Conservation (phyloP, 768 basidiomycete species). For the Pisolithus albus region DNA sequence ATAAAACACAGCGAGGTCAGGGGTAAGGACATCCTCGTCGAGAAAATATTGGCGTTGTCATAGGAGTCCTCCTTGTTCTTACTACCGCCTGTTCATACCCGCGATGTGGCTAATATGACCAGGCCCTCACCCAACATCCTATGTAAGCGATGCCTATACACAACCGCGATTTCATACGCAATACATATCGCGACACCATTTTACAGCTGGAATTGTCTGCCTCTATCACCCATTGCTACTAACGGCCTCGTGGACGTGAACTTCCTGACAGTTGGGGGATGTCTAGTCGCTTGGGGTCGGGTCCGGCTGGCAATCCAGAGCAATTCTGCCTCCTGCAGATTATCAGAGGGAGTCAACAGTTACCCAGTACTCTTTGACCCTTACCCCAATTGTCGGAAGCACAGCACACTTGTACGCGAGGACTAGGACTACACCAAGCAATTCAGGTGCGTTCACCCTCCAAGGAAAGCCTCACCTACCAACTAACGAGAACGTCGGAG, state of each 20-base stretch:
- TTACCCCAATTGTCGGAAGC: slow-evolving; percentile 4
- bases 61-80: not conserved
- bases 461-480: not conserved
- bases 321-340: slow-evolving; percentile 1
- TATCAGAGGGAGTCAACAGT: not conserved
- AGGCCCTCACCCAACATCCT: not conserved
- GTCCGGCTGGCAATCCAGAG: slow-evolving; percentile 1
- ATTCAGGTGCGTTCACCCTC: not conserved
- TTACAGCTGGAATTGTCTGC: too few relatives aligned
- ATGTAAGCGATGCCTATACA: not conserved
- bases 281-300: not conserved
- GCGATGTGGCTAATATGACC: not conserved
- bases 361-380: not conserved
- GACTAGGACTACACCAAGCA: not conserved
- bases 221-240: not conserved
- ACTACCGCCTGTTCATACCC: not conserved
- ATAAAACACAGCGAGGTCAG: slow-evolving; percentile 54
- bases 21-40: slow-evolving; percentile 65
- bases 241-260: not conserved
- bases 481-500: not conserved
- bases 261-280: not conserved
- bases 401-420: slow-evolving; percentile 4
- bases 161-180: not conserved
- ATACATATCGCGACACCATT: too few relatives aligned
- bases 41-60: slow-evolving; percentile 38